Evolutionary conservation across 345 rosid species (phyloP), one percentile per base, ranked within the genome.

Genomic region (Alliaria petiolata): DNA sequence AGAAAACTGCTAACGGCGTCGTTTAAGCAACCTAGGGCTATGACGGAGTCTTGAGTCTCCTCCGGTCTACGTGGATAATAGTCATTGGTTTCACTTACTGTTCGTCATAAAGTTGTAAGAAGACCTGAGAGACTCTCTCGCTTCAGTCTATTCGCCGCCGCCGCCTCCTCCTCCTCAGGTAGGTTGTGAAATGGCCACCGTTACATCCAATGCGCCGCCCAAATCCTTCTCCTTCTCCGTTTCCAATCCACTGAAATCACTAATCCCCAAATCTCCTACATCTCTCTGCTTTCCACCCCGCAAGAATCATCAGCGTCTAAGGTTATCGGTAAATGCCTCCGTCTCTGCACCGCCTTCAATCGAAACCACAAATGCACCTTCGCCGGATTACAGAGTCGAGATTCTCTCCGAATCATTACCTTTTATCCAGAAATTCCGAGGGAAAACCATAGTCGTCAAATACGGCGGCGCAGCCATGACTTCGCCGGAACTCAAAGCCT

Each of bases 401-500:
- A 82, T 91, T 36, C 81, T 95, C 53, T 91, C 97, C 1, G 99
- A 95, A 78, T 86, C 99, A 0, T 81, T 95, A 11, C 99, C 99
- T 0, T 95, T 89, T 75, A 91, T 95, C 76, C 97, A 91, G 72
- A 89, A 85, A 77, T 91, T 88, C 79, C 78, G 95, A 1, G 99
- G 99, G 1, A 90, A 92, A 79, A 90, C 90, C 45, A 79, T 92
- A 15, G 96, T 92, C 5, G 96, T 92, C 81, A 92, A 92, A 81
- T 90, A 90, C 61, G 98, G 96, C 30, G 95, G 98, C 65, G 98
- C 95, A 22, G 99, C 99, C 78, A 91, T 95, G 99, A 91, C 87
- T 46, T 81, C 81, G 0, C 82, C 86, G 57, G 85, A 83, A 31
- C 91, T 90, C 31, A 87, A 82, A 72, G 84, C 91, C 31, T 86